Conservation (phyloP, 2,329 filamentous ascomycete genomes). For the Cryphonectria radicalis region DNA sequence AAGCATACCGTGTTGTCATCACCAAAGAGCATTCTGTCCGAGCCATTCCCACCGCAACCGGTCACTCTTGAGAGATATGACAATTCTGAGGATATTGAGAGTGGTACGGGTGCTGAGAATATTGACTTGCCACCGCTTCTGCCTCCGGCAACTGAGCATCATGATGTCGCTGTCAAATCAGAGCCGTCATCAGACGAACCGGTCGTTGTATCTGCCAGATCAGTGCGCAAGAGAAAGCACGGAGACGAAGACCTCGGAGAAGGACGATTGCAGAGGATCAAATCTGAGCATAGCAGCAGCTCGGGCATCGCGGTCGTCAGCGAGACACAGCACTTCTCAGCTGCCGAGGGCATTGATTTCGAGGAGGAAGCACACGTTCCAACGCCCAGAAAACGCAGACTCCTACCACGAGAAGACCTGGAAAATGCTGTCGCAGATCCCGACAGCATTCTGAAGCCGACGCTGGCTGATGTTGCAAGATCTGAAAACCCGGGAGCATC, state of each 20-base stretch:
- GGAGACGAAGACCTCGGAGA: conserved; percentile 31
- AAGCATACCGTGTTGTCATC: not conserved
- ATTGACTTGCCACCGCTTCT: conserved; percentile 40
- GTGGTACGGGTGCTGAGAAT: conserved; percentile 5
- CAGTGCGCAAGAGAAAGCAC: conserved; percentile 52
- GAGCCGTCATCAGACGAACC: conserved; percentile 59
- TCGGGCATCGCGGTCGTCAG: conserved; percentile 38
- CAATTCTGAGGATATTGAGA: not conserved
- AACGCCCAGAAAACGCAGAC: conserved; percentile 46
- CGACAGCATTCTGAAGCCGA: not conserved
- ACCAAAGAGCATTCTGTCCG: not conserved
- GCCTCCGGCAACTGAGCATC: conserved; percentile 9
- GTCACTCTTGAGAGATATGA: conserved; percentile 7
- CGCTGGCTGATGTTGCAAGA: not conserved
- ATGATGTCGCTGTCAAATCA: conserved; percentile 44
- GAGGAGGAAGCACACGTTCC: conserved; percentile 52
- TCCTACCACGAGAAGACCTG: not conserved
- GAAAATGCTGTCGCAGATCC: not conserved
- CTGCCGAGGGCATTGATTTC: conserved; percentile 65
- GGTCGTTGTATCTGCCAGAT: conserved; percentile 55
- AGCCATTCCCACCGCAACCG: not conserved
- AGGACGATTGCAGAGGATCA: conserved; percentile 43
- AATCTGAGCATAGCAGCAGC: conserved; percentile 44
- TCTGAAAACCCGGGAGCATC: not conserved
- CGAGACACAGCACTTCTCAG: conserved; percentile 39